A percentile compares a stretch with the other conserved stretches of the same genome.
phyloP scores from a whole-genome alignment of 2,329 filamentous ascomycete genomes.

The Aspergillus fijiensis region DNA sequence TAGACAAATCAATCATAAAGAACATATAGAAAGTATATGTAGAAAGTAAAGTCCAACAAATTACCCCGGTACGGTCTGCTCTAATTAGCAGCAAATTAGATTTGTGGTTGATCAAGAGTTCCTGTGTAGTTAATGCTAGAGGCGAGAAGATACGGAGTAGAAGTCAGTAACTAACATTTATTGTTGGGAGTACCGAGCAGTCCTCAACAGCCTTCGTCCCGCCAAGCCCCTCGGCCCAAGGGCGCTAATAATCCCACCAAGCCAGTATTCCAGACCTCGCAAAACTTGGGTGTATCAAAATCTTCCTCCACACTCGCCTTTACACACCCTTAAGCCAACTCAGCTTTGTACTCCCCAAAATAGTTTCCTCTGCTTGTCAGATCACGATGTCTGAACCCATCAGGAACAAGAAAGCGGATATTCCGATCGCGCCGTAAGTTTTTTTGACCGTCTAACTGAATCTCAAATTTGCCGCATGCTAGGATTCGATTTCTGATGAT shows the following conservation, averaged over 20 bases:
- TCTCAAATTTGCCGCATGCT: conserved; percentile 2
- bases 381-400: conserved; percentile 64
- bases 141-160: not conserved
- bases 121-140: not conserved
- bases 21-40: no score
- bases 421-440: conserved; percentile 64
- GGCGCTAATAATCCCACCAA: conserved; percentile 46
- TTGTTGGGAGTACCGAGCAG: conserved; percentile 32
- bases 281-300: conserved; percentile 39
- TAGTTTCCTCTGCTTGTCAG: conserved; percentile 10
- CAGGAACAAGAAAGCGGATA: conserved; percentile 64
- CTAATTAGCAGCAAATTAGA: no score
- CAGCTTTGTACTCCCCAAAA: conserved; percentile 11
- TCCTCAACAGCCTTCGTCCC: conserved; percentile 37
- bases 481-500: conserved; percentile 23
- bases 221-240: conserved; percentile 44
- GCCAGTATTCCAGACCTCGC: conserved; percentile 36
- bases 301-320: conserved; percentile 35
- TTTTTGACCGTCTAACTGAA: conserved; percentile 9
- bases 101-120: no score
- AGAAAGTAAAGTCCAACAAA: no score
- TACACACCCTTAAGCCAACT: conserved; percentile 24
- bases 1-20: no score
- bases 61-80: no score
- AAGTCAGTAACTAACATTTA: conserved; percentile 5